phyloP scores from a whole-genome alignment of 805 yeast species.

The Metschnikowia peoriensis region DNA sequence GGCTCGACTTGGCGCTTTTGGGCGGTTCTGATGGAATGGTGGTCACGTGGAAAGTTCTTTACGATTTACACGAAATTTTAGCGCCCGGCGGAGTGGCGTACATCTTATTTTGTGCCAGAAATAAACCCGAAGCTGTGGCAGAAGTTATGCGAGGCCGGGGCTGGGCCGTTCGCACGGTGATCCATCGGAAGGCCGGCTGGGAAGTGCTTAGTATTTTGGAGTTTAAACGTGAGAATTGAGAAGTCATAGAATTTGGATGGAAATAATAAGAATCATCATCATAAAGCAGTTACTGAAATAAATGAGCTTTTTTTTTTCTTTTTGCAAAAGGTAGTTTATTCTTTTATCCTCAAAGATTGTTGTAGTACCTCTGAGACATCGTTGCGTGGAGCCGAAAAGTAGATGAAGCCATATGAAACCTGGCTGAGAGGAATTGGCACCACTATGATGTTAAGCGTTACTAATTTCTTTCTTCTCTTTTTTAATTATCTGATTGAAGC shows the following conservation, averaged over 20 bases:
- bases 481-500: too few relatives aligned
- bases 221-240: conserved; percentile 32
- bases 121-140: conserved; percentile 67
- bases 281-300: too few relatives aligned
- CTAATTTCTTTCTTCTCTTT: too few relatives aligned
- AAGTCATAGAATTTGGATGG: background rate
- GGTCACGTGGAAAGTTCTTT: conserved; percentile 66
- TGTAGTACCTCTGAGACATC: too few relatives aligned
- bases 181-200: conserved; percentile 89
- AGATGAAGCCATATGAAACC: too few relatives aligned
- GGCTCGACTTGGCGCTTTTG: conserved; percentile 87
- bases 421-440: too few relatives aligned
- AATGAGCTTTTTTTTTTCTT: too few relatives aligned
- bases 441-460: too few relatives aligned
- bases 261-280: background rate
- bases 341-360: too few relatives aligned
- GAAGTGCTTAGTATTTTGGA: conserved; percentile 79
- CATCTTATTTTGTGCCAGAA: conserved; percentile 87
- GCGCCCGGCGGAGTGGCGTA: conserved; percentile 71
- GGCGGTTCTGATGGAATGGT: conserved; percentile 94
- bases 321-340: too few relatives aligned
- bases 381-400: too few relatives aligned
- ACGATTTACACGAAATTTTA: conserved; percentile 52
- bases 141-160: conserved; percentile 41
- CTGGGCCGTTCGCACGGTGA: conserved; percentile 57